Evolutionary conservation across 1,139 yeast species (phyloP).

Genomic region (Sugiyamaella grinbergsii): DNA sequence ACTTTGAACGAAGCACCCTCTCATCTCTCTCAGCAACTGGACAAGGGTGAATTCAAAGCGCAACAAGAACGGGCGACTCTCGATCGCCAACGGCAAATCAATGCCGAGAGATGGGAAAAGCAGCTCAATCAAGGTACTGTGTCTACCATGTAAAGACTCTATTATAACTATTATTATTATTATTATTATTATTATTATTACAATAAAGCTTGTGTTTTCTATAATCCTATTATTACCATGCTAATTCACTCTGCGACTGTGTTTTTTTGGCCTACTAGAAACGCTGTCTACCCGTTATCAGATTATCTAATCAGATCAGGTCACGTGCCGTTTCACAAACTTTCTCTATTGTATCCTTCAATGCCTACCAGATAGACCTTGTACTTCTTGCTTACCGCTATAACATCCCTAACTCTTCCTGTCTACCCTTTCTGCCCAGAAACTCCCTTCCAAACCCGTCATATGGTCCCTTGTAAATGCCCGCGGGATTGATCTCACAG

Average conservation of each 20-base stretch:
- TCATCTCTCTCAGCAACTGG: conserved; percentile 8
- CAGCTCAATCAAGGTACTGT: conserved; percentile 24
- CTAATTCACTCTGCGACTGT: no score
- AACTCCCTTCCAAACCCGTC: no score
- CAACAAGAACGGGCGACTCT: conserved; percentile 22
- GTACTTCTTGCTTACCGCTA: no score
- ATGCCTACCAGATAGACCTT: no score
- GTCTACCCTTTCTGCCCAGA: no score
- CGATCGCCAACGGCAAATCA: conserved; percentile 24
- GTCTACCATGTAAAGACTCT: conserved; percentile 5
- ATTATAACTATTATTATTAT: neutral
- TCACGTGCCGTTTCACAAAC: conserved; percentile 12
- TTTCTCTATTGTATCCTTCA: neutral
- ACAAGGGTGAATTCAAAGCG: conserved; percentile 11
- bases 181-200: neutral
- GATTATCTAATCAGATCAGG: conserved; percentile 21
- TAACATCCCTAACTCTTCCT: no score
- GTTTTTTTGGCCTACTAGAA: no score
- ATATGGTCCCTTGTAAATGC: neutral
- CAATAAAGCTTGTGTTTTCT: no score
- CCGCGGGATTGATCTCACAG: conserved; percentile 3
- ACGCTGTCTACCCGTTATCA: conserved; percentile 7
- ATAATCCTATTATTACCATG: no score
- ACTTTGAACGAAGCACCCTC: conserved; percentile 5
- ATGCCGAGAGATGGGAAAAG: conserved; percentile 24